A percentile compares a stretch with the other conserved stretches of the same genome.
These are phyloP conservation scores for Backusella sp. DNA, from an alignment of 192 early-diverging fungal genomes.

Conservation along the genomic window DNA sequence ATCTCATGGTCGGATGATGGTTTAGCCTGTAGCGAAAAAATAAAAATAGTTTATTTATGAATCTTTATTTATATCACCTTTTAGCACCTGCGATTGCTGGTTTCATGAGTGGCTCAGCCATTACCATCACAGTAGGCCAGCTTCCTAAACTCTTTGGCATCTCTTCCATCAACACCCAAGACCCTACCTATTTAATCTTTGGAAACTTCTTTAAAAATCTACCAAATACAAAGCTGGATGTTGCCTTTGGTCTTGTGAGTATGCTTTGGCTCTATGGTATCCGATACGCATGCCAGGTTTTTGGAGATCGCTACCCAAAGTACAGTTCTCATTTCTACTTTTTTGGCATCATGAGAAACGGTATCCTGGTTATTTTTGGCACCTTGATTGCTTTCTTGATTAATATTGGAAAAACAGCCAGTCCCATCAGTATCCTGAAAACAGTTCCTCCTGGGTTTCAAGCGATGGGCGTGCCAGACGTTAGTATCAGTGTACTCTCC, in stretches of 20 bases:
- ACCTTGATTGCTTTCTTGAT: slow-evolving; percentile 70
- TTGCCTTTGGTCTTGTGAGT: slow-evolving; percentile 55
- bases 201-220: slow-evolving; percentile 48
- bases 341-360: slow-evolving; percentile 70
- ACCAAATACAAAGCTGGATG: slow-evolving; percentile 53
- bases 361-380: slow-evolving; percentile 72
- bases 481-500: slow-evolving; percentile 47
- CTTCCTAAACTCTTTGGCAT: slow-evolving; percentile 76
- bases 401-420: slow-evolving; percentile 42
- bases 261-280: slow-evolving; percentile 43
- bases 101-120: slow-evolving; percentile 85
- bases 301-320: slow-evolving; percentile 44
- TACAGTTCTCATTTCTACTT: slow-evolving; percentile 56
- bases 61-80: slow-evolving; percentile 14
- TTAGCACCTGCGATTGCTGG: slow-evolving; percentile 78
- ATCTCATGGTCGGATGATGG: slow-evolving; percentile 57
- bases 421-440: slow-evolving; percentile 68
- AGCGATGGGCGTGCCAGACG: slow-evolving; percentile 52
- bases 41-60: neutral
- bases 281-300: slow-evolving; percentile 36
- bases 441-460: slow-evolving; percentile 77
- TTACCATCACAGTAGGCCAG: slow-evolving; percentile 74
- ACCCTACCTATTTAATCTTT: slow-evolving; percentile 55
- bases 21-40: slow-evolving; percentile 43
- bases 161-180: slow-evolving; percentile 71